These are phyloP conservation scores for Melaleuca quinquenervia DNA, from an alignment of 345 rosid species.

Conservation along the genomic window DNA sequence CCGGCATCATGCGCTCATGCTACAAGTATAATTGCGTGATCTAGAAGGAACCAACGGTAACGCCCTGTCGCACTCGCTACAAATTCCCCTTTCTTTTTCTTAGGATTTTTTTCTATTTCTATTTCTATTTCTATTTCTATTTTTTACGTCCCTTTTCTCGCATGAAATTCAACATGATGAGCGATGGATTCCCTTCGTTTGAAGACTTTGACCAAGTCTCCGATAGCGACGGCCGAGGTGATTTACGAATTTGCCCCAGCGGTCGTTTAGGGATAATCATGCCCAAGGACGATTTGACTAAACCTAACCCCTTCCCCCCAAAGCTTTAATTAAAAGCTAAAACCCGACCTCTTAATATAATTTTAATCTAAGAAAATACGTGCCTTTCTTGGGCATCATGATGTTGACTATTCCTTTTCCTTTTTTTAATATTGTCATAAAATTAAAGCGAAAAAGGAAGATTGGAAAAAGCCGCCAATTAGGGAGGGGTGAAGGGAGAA, in stretches of 20 bases:
- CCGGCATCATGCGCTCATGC: rapidly evolving
- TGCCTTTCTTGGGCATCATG: neutral
- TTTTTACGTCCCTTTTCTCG: neutral
- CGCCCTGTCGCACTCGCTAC: neutral
- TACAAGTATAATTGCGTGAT: neutral
- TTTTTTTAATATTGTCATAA: neutral
- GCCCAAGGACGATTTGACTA: neutral
- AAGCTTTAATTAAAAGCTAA: neutral
- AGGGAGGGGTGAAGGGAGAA: neutral
- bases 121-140: too few species aligned
- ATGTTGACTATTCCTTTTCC: neutral
- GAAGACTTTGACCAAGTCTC: neutral
- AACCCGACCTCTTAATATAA: neutral
- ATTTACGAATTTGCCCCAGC: neutral
- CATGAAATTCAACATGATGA: neutral
- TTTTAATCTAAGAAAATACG: neutral
- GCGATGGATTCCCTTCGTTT: neutral
- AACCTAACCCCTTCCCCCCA: neutral
- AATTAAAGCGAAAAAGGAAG: neutral
- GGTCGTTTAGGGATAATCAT: neutral
- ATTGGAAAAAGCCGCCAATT: neutral
- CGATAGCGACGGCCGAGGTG: neutral
- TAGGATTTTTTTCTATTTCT: too few species aligned
- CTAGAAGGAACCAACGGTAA: neutral
- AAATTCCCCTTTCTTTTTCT: neutral